Evolutionary conservation across 495 filamentous ascomycete genomes (phyloP).

Genomic region (Tuber aestivum): DNA sequence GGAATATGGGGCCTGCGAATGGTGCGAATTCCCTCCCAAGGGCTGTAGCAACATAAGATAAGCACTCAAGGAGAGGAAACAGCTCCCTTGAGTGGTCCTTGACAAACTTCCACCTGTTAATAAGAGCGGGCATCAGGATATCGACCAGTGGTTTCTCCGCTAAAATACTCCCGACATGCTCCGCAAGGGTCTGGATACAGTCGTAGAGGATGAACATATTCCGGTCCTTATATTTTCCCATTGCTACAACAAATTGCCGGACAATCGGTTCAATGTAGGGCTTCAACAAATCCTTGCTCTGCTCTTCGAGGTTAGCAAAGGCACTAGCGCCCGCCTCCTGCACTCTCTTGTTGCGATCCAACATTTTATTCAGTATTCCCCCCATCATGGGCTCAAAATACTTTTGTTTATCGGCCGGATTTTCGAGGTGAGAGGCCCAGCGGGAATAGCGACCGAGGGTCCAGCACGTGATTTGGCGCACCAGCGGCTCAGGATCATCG

Average conservation of each 20-base stretch:
- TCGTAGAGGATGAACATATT: slow-evolving; percentile 99
- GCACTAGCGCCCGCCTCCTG: slow-evolving; percentile 95
- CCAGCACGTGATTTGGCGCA: slow-evolving; percentile 97
- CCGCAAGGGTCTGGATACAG: slow-evolving; percentile 94
- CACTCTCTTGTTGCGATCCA: slow-evolving; percentile 94
- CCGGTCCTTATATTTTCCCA: slow-evolving; percentile 90
- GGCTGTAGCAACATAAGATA: slow-evolving; percentile 88
- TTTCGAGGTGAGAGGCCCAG: slow-evolving; percentile 76
- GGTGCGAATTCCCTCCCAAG: slow-evolving; percentile 75
- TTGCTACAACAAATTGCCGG: slow-evolving; percentile 84
- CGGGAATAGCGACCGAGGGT: slow-evolving; percentile 87
- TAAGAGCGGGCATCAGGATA: slow-evolving; percentile 89
- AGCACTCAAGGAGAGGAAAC: slow-evolving; percentile 88
- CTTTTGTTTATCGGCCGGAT: slow-evolving; percentile 58
- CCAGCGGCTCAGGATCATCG: slow-evolving; percentile 80
- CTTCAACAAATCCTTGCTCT: slow-evolving; percentile 69
- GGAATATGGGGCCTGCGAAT: slow-evolving; percentile 77
- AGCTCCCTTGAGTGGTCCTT: slow-evolving; percentile 86
- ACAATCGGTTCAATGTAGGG: slow-evolving; percentile 88
- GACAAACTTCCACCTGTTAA: slow-evolving; percentile 80
- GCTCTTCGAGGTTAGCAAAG: slow-evolving; percentile 93
- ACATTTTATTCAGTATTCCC: slow-evolving; percentile 86
- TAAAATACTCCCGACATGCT: slow-evolving; percentile 76
- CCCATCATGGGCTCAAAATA: slow-evolving; percentile 98
- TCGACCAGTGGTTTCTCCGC: slow-evolving; percentile 70